phyloP scores from a whole-genome alignment of 495 filamentous ascomycete genomes.

The Tuber melanosporum region DNA sequence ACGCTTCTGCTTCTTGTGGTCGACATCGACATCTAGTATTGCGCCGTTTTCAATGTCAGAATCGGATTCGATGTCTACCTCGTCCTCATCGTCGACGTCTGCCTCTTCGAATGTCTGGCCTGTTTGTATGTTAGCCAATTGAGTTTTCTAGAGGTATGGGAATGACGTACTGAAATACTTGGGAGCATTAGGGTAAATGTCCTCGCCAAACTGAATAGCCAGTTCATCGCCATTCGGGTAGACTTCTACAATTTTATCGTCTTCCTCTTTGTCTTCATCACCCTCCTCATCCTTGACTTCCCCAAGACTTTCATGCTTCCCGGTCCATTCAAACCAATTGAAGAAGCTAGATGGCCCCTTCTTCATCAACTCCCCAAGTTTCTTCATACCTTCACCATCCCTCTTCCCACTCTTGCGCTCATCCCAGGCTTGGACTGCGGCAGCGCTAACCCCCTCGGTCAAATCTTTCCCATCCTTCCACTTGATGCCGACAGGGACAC shows the following conservation, averaged over 20 bases:
- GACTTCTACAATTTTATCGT: slow-evolving; percentile 59
- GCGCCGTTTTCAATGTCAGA: slow-evolving; percentile 19
- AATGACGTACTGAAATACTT: slow-evolving; percentile 79
- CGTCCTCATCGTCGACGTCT: slow-evolving; percentile 48
- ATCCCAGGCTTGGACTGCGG: slow-evolving; percentile 61
- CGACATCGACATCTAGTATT: slow-evolving; percentile 7
- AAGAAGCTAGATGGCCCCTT: slow-evolving; percentile 68
- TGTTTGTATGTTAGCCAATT: slow-evolving; percentile 39
- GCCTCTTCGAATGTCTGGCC: slow-evolving; percentile 56
- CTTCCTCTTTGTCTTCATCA: slow-evolving; percentile 48
- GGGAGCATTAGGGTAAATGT: slow-evolving; percentile 78
- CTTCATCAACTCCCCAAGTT: slow-evolving; percentile 53
- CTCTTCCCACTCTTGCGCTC: slow-evolving; percentile 41
- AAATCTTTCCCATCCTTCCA: slow-evolving; percentile 84
- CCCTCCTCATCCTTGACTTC: slow-evolving; percentile 46
- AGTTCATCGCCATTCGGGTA: slow-evolving; percentile 75
- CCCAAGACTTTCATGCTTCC: slow-evolving; percentile 50
- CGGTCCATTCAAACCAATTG: slow-evolving; percentile 73
- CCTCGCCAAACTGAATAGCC: slow-evolving; percentile 71
- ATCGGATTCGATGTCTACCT: slow-evolving; percentile 42
- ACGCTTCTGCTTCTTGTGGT: slow-evolving; percentile 46
- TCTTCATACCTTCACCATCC: slow-evolving; percentile 48
- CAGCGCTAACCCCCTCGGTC: slow-evolving; percentile 69
- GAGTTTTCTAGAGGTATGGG: not conserved
- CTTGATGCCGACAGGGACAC: slow-evolving; percentile 74